Evolutionary conservation across 768 basidiomycete genomes (phyloP).

Genomic region (Trametes meyenii): DNA sequence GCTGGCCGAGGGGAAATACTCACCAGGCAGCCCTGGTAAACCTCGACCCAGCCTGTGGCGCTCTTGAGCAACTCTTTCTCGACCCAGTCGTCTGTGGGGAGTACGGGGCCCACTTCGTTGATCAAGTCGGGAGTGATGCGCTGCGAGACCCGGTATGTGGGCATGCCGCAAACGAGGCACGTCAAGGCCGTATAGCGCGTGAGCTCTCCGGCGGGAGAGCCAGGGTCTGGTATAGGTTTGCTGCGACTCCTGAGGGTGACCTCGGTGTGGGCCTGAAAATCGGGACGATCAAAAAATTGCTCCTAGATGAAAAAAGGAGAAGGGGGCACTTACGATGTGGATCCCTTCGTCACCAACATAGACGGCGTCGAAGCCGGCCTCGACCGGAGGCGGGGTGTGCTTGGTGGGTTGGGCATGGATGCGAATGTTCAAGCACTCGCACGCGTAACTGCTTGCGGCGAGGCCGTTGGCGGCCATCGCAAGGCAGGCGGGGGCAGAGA

Average conservation of each 20-base stretch:
- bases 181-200: constrained; percentile 65
- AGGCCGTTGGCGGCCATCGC: constrained; percentile 32
- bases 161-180: constrained; percentile 67
- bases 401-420: constrained; percentile 44
- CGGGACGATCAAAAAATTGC: constrained; percentile 7
- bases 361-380: constrained; percentile 51
- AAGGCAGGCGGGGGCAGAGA: neutral
- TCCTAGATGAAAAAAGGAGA: neutral
- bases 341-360: constrained; percentile 73
- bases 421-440: constrained; percentile 73
- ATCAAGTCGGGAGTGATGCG: constrained; percentile 58
- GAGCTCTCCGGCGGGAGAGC: constrained; percentile 20
- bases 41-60: constrained; percentile 72
- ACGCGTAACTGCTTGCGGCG: constrained; percentile 47
- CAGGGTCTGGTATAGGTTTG: constrained; percentile 25
- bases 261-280: constrained; percentile 62
- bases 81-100: constrained; percentile 77
- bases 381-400: constrained; percentile 22
- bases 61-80: constrained; percentile 74
- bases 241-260: constrained; percentile 66
- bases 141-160: constrained; percentile 72
- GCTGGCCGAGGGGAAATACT: constrained; percentile 37
- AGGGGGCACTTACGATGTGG: constrained; percentile 52
- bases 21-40: constrained; percentile 67
- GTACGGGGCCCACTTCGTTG: constrained; percentile 60